Evolutionary conservation across 192 early-diverging fungal species (phyloP).

Genomic region (Pilaira anomala): DNA sequence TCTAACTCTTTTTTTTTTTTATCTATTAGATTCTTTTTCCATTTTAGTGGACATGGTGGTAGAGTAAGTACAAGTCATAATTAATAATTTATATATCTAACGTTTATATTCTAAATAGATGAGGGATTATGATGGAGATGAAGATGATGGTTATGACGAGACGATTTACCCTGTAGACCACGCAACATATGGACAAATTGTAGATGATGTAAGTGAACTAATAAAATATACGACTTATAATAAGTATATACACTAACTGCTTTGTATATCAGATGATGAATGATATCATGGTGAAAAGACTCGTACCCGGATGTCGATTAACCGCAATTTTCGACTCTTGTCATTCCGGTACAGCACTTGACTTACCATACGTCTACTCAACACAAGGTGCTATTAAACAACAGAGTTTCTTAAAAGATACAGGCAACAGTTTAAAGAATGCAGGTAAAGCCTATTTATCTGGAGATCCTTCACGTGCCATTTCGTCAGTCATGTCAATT

Average conservation of each 20-base stretch:
- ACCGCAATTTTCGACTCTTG: constrained; percentile 85
- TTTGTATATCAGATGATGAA: constrained; percentile 54
- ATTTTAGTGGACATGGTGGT: constrained; percentile 76
- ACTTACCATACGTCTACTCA: constrained; percentile 75
- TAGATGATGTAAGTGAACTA: constrained; percentile 54
- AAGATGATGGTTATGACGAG: constrained; percentile 77
- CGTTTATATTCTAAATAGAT: constrained; percentile 21
- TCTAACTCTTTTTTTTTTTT: not conserved
- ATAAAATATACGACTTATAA: not conserved
- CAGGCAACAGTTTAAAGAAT: constrained; percentile 38
- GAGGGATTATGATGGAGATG: constrained; percentile 61
- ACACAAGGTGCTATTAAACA: constrained; percentile 59
- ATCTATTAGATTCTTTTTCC: constrained; percentile 63
- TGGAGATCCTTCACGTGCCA: constrained; percentile 41
- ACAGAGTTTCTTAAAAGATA: constrained; percentile 36
- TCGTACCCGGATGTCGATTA: constrained; percentile 59
- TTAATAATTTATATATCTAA: not conserved
- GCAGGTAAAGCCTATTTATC: constrained; percentile 46
- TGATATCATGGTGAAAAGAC: constrained; percentile 66
- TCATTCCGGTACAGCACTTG: constrained; percentile 77
- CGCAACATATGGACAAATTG: constrained; percentile 54
- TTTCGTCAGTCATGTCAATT: constrained; percentile 36
- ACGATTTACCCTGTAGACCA: constrained; percentile 68
- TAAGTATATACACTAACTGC: too few species aligned
- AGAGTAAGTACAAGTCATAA: constrained; percentile 23